Conservation (phyloP, 179 eudicot genomes). For the Dionaea muscipula region DNA sequence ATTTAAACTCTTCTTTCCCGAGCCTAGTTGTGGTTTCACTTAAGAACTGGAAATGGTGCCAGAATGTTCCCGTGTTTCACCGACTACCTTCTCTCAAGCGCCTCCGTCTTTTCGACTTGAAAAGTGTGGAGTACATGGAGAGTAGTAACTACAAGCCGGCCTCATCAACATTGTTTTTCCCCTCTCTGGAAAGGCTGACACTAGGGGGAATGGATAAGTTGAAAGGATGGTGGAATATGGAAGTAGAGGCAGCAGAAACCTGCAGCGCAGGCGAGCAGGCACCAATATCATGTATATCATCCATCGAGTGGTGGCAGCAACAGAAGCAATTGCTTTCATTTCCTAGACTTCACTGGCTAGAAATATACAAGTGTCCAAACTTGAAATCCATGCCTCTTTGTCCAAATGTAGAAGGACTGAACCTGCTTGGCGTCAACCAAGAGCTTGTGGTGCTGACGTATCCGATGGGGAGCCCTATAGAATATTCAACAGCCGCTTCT, state of each 20-base stretch:
- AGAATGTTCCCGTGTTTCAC: not conserved
- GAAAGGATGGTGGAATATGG: not conserved
- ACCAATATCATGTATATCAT: not conserved
- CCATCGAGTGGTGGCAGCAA: not conserved
- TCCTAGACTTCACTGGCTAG: not conserved
- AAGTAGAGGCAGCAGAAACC: not conserved
- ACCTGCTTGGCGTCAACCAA: not conserved
- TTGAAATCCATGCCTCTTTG: constrained; percentile 1
- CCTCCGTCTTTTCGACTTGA: not conserved
- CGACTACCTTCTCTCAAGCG: not conserved
- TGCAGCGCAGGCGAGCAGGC: not conserved
- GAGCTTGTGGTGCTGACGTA: not conserved
- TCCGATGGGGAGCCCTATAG: not conserved
- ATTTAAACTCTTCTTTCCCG: not conserved
- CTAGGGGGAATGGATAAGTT: not conserved
- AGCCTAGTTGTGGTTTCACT: not conserved
- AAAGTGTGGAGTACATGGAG: not conserved
- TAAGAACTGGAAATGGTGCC: not conserved
- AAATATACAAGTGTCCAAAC: not conserved
- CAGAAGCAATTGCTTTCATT: not conserved
- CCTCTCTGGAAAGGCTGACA: constrained; percentile 2
- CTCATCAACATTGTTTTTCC: not conserved
- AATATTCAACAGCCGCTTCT: not conserved
- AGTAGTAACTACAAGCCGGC: too few species aligned
- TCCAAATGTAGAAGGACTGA: not conserved